These are phyloP conservation scores for Salix viminalis DNA, from an alignment of 345 rosid genomes.

Conservation along the genomic window DNA sequence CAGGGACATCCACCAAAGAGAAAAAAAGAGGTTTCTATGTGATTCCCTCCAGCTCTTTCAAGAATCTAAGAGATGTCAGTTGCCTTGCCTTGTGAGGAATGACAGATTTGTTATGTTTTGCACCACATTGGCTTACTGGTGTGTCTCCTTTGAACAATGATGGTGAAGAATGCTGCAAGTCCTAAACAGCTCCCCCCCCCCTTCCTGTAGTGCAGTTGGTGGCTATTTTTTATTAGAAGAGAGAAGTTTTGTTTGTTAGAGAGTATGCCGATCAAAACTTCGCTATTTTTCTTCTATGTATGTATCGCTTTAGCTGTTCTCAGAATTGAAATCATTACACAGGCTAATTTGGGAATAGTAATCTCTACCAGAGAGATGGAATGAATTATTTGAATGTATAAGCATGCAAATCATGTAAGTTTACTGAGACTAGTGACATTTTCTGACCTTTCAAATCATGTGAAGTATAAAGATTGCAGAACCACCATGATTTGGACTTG, in stretches of 20 bases:
- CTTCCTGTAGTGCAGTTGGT: background rate
- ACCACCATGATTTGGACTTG: background rate
- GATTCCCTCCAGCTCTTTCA: background rate
- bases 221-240: background rate
- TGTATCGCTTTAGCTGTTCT: background rate
- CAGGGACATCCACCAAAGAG: conserved; percentile 6
- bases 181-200: background rate
- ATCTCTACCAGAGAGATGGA: background rate
- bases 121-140: background rate
- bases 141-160: background rate
- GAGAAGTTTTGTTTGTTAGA: background rate
- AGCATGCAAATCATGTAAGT: background rate
- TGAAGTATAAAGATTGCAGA: background rate
- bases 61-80: conserved; percentile 2
- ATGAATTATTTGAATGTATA: background rate
- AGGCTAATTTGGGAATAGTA: background rate
- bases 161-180: background rate
- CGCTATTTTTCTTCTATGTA: background rate
- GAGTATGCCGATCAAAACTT: too few species aligned
- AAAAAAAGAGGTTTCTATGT: background rate
- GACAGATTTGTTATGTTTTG: background rate
- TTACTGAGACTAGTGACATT: background rate
- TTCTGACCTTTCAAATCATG: background rate
- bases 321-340: background rate
- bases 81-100: background rate